Conservation (phyloP, 805 yeast species). For the Clavispora santaluciae region DNA sequence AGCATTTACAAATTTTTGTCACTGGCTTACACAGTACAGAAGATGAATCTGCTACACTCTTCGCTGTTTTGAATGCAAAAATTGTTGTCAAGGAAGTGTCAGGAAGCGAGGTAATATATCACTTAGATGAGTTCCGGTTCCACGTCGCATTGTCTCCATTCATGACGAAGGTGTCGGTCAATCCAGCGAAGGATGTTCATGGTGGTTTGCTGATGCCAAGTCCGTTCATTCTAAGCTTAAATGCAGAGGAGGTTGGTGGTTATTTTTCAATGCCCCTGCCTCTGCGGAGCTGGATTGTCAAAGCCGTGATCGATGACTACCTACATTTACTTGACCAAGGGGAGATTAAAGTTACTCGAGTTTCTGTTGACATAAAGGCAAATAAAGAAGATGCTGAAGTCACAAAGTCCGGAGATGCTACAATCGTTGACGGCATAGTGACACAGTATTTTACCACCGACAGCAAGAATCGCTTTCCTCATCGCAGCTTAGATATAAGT, state of each 20-base stretch:
- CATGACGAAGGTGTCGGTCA: slow-evolving; percentile 16
- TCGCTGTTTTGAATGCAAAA: slow-evolving; percentile 19
- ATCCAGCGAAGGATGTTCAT: slow-evolving; percentile 24
- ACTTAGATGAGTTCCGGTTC: slow-evolving; percentile 17
- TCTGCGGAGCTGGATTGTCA: slow-evolving; percentile 28
- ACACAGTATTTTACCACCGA: slow-evolving; percentile 28
- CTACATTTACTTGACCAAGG: slow-evolving; percentile 4
- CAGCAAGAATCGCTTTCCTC: slow-evolving; percentile 35
- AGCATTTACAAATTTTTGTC: slow-evolving; percentile 20
- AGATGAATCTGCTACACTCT: slow-evolving; percentile 6
- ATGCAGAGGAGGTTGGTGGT: slow-evolving; percentile 9
- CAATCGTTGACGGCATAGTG: background rate
- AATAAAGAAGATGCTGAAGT: slow-evolving; percentile 25
- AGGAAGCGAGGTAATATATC: slow-evolving; percentile 20
- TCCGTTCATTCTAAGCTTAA: slow-evolving; percentile 26
- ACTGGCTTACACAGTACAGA: slow-evolving; percentile 16
- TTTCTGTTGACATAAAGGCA: slow-evolving; percentile 20
- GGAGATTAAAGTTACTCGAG: slow-evolving; percentile 14
- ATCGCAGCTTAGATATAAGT: slow-evolving; percentile 26
- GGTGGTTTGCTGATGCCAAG: slow-evolving; percentile 30
- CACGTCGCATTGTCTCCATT: slow-evolving; percentile 25
- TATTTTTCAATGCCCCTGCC: slow-evolving; percentile 26
- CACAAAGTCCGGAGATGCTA: slow-evolving; percentile 7
- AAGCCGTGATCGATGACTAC: slow-evolving; percentile 6
- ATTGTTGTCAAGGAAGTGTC: slow-evolving; percentile 19